Evolutionary conservation across 208 protist genomes (phyloP).

Genomic region (Jaenimonas drosophilae): DNA sequence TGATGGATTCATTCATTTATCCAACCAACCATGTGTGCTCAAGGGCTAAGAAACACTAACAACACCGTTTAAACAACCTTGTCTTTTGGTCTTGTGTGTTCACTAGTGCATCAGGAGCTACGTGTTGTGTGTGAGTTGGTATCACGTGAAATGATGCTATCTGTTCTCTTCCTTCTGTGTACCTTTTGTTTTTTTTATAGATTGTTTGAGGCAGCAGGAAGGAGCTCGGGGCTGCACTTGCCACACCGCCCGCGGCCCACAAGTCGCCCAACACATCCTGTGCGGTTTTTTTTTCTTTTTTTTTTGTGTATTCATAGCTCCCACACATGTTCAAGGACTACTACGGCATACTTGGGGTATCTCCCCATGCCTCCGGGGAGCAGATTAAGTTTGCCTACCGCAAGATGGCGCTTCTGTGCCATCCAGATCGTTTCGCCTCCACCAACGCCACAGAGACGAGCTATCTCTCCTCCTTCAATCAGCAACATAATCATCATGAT

Average conservation of each 20-base stretch:
- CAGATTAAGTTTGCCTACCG: constrained; percentile 59
- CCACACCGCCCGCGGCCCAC: too few relatives aligned
- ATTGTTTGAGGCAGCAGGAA: too few relatives aligned
- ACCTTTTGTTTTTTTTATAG: too few relatives aligned
- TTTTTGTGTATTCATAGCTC: constrained; percentile 1
- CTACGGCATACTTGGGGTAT: constrained; percentile 53
- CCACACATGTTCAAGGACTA: constrained; percentile 79
- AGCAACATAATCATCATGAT: neutral
- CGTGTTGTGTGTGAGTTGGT: too few relatives aligned
- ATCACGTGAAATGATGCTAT: too few relatives aligned
- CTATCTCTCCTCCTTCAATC: neutral
- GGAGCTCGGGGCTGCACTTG: too few relatives aligned
- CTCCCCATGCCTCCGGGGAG: constrained; percentile 39
- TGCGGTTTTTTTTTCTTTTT: neutral
- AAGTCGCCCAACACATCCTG: neutral
- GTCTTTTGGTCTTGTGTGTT: too few relatives aligned
- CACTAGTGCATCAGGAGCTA: too few relatives aligned
- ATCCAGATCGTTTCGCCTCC: constrained; percentile 41
- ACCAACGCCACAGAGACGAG: neutral
- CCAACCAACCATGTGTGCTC: neutral
- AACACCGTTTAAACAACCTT: too few relatives aligned
- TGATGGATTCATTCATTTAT: neutral
- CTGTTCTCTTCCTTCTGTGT: too few relatives aligned
- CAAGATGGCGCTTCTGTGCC: constrained; percentile 50
- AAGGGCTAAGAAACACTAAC: neutral